These are phyloP conservation scores for Blastomyces emzantsi DNA, from an alignment of 2,329 filamentous ascomycete genomes.

Conservation along the genomic window DNA sequence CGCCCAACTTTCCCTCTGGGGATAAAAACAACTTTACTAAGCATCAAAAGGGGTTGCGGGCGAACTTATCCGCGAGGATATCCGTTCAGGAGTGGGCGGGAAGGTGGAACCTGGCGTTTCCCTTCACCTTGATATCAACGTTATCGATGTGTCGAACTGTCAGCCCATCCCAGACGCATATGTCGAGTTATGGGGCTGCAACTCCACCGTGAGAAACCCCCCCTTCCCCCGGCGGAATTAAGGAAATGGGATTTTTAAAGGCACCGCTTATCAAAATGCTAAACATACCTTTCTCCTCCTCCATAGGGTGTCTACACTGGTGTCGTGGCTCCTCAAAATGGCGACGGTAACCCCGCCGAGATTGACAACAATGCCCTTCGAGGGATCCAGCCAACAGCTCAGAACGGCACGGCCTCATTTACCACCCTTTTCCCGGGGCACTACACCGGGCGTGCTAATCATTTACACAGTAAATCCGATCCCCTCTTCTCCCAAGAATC, in stretches of 20 bases:
- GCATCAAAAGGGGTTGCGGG: slow-evolving; percentile 37
- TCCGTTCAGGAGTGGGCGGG: slow-evolving; percentile 22
- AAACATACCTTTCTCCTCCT: neutral
- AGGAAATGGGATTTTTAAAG: neutral
- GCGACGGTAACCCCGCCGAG: slow-evolving; percentile 30
- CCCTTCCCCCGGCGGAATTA: too few relatives aligned
- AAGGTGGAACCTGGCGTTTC: slow-evolving; percentile 29
- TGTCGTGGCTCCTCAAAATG: slow-evolving; percentile 30
- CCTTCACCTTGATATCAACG: slow-evolving; percentile 32
- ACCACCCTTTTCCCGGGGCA: slow-evolving; percentile 8
- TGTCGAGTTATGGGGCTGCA: slow-evolving; percentile 33
- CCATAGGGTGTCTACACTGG: slow-evolving; percentile 33
- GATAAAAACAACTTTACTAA: neutral
- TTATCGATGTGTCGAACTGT: slow-evolving; percentile 34
- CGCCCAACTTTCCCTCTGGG: neutral
- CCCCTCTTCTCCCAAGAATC: slow-evolving; percentile 8
- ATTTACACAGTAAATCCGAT: slow-evolving; percentile 8
- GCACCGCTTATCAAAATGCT: too few relatives aligned
- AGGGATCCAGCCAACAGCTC: slow-evolving; percentile 7
- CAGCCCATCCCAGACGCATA: slow-evolving; percentile 29
- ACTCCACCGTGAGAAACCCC: slow-evolving; percentile 26
- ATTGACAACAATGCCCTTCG: slow-evolving; percentile 18
- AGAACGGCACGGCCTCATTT: slow-evolving; percentile 6
- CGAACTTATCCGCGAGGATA: slow-evolving; percentile 30
- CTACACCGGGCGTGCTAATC: slow-evolving; percentile 8